Evolutionary conservation across 1,284 basidiomycete species (phyloP).

Genomic region (Leccinum glutinopallens): DNA sequence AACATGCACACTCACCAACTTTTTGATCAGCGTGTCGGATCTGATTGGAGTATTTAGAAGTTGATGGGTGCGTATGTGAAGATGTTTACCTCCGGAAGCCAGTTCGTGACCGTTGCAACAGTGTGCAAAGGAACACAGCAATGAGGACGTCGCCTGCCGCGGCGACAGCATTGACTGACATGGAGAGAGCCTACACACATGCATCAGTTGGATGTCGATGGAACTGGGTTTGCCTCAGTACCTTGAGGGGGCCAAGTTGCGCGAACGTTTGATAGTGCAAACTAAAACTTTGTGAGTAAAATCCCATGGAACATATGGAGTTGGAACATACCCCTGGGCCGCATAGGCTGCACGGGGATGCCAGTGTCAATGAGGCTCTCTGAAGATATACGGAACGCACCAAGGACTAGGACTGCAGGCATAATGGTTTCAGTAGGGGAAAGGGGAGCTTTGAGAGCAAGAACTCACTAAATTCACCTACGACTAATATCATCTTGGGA

Average conservation of each 20-base stretch:
- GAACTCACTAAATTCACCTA: constrained; percentile 53
- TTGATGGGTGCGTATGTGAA: not conserved
- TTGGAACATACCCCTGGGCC: constrained; percentile 39
- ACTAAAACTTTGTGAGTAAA: constrained; percentile 23
- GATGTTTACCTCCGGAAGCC: constrained; percentile 51
- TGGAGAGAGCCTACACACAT: constrained; percentile 43
- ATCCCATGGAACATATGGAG: not conserved
- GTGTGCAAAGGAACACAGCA: constrained; percentile 48
- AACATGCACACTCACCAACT: constrained; percentile 36
- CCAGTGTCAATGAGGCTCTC: constrained; percentile 7
- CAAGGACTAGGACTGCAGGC: constrained; percentile 21
- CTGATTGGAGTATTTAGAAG: constrained; percentile 27
- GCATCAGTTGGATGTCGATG: constrained; percentile 5
- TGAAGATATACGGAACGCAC: constrained; percentile 21
- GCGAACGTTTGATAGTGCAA: constrained; percentile 40
- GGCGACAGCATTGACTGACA: constrained; percentile 59
- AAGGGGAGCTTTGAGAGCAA: too few relatives aligned
- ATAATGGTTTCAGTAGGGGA: constrained; percentile 11
- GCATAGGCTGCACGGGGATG: constrained; percentile 39
- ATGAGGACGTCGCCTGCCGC: constrained; percentile 63
- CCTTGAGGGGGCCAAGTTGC: constrained; percentile 40
- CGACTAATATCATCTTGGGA: constrained; percentile 40
- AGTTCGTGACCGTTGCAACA: constrained; percentile 57
- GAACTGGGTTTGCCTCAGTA: not conserved
- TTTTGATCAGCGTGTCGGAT: constrained; percentile 52